A percentile compares a stretch with the other conserved stretches of the same genome.
Evolutionary conservation across 441 rosid genomes (phyloP).

Genomic region (Francoa sonchifolia): DNA sequence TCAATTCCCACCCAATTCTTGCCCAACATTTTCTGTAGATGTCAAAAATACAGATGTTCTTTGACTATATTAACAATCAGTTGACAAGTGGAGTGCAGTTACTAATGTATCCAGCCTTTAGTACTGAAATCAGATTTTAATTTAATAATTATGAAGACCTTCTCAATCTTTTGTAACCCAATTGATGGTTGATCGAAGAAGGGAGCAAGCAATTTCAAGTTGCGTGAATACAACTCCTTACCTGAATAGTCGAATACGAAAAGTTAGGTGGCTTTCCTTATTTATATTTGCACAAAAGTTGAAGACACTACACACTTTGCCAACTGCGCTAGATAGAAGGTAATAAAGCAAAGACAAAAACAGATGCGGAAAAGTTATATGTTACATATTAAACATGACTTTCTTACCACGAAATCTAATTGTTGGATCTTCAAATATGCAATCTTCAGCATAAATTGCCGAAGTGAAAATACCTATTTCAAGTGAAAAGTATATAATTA

Average conservation of each 20-base stretch:
- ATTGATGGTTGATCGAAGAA: constrained; percentile 68
- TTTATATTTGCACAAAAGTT: background rate
- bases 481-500: constrained; percentile 2
- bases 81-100: background rate
- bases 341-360: too few relatives aligned
- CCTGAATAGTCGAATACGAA: constrained; percentile 29
- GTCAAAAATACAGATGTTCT: too few relatives aligned
- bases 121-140: background rate
- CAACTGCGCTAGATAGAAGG: background rate
- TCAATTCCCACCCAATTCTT: too few relatives aligned
- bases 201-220: constrained; percentile 69
- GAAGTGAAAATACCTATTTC: constrained; percentile 50
- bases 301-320: background rate
- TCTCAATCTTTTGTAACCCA: constrained; percentile 43
- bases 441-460: constrained; percentile 50
- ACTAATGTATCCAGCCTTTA: background rate
- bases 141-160: constrained; percentile 29
- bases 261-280: constrained; percentile 5
- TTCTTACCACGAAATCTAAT: constrained; percentile 61
- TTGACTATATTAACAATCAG: background rate
- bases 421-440: constrained; percentile 81
- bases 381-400: too few relatives aligned
- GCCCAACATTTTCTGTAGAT: too few relatives aligned
- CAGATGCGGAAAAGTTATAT: too few relatives aligned
- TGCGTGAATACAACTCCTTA: constrained; percentile 51